phyloP scores from a whole-genome alignment of 129 eudicot species.

The Lactuca saligna region DNA sequence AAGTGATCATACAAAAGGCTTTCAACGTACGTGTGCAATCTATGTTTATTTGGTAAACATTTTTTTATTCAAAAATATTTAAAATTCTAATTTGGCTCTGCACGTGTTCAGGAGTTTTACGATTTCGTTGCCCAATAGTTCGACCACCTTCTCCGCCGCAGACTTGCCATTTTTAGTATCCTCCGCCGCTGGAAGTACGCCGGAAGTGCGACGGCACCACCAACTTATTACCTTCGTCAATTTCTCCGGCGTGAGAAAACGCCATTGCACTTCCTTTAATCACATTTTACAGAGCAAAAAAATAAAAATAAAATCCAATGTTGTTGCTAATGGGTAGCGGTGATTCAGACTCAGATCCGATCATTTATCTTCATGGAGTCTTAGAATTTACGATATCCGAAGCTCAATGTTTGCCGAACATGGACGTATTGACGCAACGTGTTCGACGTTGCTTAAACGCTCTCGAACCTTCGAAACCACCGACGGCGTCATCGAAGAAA shows the following conservation, averaged over 20 bases:
- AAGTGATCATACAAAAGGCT: too few species aligned
- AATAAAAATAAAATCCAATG: background rate
- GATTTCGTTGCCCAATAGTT: slow-evolving; percentile 13
- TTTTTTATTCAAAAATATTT: too few species aligned
- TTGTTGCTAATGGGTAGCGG: background rate
- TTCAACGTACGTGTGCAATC: too few species aligned
- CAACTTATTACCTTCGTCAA: background rate
- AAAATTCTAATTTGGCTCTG: background rate
- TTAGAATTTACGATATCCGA: slow-evolving; percentile 60
- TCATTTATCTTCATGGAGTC: slow-evolving; percentile 61
- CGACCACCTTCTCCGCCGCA: slow-evolving; percentile 31
- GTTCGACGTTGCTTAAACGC: slow-evolving; percentile 53
- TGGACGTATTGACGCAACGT: slow-evolving; percentile 65
- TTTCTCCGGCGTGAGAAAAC: background rate
- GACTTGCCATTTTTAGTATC: background rate
- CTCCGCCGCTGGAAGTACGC: slow-evolving; percentile 35
- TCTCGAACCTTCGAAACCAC: slow-evolving; percentile 36
- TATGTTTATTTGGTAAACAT: too few species aligned
- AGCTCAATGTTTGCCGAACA: slow-evolving; percentile 67
- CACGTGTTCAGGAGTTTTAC: slow-evolving; percentile 22
- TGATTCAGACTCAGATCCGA: slow-evolving; percentile 17
- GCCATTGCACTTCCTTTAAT: slow-evolving; percentile 15
- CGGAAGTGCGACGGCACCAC: slow-evolving; percentile 31
- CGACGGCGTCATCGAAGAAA: background rate
- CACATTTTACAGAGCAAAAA: background rate